Base-by-base conservation (phyloP, 306 rosid species). In the Morella rubra region DNA sequence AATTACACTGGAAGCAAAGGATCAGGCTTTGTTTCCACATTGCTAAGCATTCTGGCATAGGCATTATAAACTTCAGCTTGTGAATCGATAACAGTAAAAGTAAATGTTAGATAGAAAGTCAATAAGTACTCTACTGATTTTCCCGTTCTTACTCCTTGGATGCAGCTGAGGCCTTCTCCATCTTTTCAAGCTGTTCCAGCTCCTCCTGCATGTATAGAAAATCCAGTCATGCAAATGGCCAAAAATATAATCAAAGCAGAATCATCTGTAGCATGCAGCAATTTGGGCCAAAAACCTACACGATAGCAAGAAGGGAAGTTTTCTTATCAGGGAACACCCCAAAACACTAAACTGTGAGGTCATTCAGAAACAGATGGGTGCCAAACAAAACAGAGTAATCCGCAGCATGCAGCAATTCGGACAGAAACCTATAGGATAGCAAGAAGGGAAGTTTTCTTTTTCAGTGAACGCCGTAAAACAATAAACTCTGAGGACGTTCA, bases 1-100 rank as follows among this genome's bases (percentile, higher is more conserved):
- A 70, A 75, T 79, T 89, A 96, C 99, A 54, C 51, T 77, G 91
- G 92, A 32, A 96, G 99, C 77, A 96, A 88, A 1, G 98, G 97
- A 80, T 96, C 99, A 14, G 99, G 93, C 79, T 86, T 92, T 69
- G 89, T 85, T 80, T 92, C 97, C 76, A 91, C 89, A 45, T 81
- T 87, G 79, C 81, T 89, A 73, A 88, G 88, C 82, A 90, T 83
- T 85, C 99, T 96, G 93, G 47, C 77, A 81, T 45, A 44, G 18
- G 42, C 40, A 86, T 80, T 75, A 86, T 46, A 83, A 72, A 67
- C 62, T 69, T 49, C 55, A 50, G 32, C 69, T 60, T 46, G 6
- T 72, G 70, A 67, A 77, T 62, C 54, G 50, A 55, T 73, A 6
- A 70, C 12, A 67, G 45, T 49, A n/a, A 51, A 27, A 54, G 46